phyloP scores from a whole-genome alignment of 305 asterid species.

The Monarda citriodora region DNA sequence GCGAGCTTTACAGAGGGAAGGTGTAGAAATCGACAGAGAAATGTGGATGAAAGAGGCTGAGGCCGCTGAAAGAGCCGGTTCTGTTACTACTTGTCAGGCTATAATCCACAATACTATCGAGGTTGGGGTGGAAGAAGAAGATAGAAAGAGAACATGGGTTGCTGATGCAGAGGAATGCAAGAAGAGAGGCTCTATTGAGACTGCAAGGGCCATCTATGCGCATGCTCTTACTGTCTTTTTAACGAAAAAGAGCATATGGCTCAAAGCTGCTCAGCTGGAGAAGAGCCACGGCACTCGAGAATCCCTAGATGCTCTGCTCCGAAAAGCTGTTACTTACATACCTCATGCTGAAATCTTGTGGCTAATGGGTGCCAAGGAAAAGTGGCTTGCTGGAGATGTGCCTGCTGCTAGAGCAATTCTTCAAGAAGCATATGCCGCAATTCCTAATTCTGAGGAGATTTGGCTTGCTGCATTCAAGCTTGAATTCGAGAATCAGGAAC shows the following conservation, averaged over 20 bases:
- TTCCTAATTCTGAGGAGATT: constrained; percentile 92
- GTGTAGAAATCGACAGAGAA: constrained; percentile 86
- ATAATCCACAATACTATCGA: constrained; percentile 83
- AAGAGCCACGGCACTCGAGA: constrained; percentile 94
- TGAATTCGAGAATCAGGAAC: constrained; percentile 94
- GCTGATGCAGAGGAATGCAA: constrained; percentile 98
- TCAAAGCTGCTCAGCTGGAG: constrained; percentile 97
- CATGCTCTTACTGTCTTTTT: constrained; percentile 79
- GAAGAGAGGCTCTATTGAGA: constrained; percentile 89
- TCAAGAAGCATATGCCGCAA: constrained; percentile 94
- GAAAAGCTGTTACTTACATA: constrained; percentile 90
- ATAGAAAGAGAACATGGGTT: constrained; percentile 96
- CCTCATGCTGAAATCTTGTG: constrained; percentile 93
- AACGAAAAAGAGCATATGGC: constrained; percentile 98
- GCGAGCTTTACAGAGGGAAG: constrained; percentile 80
- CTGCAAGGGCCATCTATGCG: constrained; percentile 88
- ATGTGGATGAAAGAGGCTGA: constrained; percentile 98
- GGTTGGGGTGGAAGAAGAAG: constrained; percentile 94
- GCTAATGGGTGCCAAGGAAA: constrained; percentile 97
- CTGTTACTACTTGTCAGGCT: constrained; percentile 85
- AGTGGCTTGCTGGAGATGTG: constrained; percentile 99
- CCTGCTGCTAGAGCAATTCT: constrained; percentile 92
- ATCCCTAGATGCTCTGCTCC: constrained; percentile 76
- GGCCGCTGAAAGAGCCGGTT: constrained; percentile 95
- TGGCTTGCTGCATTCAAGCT: constrained; percentile 99